Evolutionary conservation across 2,329 filamentous ascomycete species (phyloP), one percentile per base, ranked within the genome.

Genomic region (Pyricularia grisea): DNA sequence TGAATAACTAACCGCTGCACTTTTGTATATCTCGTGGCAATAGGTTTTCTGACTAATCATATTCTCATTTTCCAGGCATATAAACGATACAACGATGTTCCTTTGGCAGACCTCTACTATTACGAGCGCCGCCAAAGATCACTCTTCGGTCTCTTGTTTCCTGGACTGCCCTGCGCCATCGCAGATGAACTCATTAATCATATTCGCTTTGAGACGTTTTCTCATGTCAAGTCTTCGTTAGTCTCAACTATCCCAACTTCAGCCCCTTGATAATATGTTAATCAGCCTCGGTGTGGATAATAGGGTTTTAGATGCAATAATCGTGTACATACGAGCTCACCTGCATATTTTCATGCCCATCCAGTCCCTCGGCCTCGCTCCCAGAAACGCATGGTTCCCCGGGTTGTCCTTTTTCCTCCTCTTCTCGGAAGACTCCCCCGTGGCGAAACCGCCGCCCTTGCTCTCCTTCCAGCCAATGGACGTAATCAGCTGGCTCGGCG

Each of bases 301-400:
- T 31, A 50, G 58, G 27, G 20, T 55, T 23, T 27, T 63, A 17
- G 30, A 70, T 73, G 73, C 66, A 33, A 68, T 65, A 69, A 67
- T 33, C 72, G 33, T 65, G 65, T 77, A 86, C 70, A 64, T 85
- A 4, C 78, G 79, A 55, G 77, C 83, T 10, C 85, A 88, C 71
- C 73, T 88, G 0, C 82, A 86, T 67, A 74, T 86, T 4, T 86
- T 81, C 71, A 77, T 82, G n/a, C 81, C 82, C 27, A 76, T 88
- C 64, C 85, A 88, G 71, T 79, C 84, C 66, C 76, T 85, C 9
- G 82, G 82, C 7, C 75, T 88, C 17, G 76, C 83, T 63, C 76
- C 83, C 0, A 74, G 77, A 14, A 78, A 72, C 14, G 77, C 76
- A 9, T 77, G 75, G 75, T 75, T 87, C 2, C 86, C 86, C 0